These are phyloP conservation scores for Cladorrhinum sp. DNA, from an alignment of 2,329 filamentous ascomycete genomes.

Conservation along the genomic window DNA sequence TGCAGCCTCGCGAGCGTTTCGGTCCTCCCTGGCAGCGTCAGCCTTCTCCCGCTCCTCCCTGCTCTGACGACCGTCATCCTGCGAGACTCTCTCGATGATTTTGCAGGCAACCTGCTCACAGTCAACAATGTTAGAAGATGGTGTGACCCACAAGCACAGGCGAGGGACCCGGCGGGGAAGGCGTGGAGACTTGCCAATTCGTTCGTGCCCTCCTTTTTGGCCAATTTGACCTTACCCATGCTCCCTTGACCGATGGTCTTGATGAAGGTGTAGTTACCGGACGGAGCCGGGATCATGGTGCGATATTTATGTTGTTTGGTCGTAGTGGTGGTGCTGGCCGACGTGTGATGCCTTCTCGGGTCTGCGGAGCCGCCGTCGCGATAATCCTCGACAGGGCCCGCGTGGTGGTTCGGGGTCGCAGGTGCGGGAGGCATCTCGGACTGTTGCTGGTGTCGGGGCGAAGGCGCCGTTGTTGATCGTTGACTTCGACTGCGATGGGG, in stretches of 20 bases:
- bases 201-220: slow-evolving; percentile 81
- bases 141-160: slow-evolving; percentile 10
- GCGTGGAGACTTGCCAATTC: slow-evolving; percentile 68
- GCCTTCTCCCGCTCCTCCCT: slow-evolving; percentile 78
- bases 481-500: slow-evolving; percentile 41
- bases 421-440: slow-evolving; percentile 50
- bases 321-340: slow-evolving; percentile 30
- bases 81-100: slow-evolving; percentile 87
- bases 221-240: slow-evolving; percentile 98
- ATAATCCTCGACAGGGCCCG: slow-evolving; percentile 49
- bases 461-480: slow-evolving; percentile 38
- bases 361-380: slow-evolving; percentile 43
- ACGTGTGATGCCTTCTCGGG: slow-evolving; percentile 39
- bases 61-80: slow-evolving; percentile 74
- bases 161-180: slow-evolving; percentile 1
- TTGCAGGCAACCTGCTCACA: slow-evolving; percentile 80
- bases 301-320: slow-evolving; percentile 49
- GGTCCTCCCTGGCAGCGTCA: slow-evolving; percentile 93
- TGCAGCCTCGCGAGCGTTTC: slow-evolving; percentile 90
- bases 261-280: slow-evolving; percentile 90
- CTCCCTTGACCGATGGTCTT: slow-evolving; percentile 97
- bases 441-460: slow-evolving; percentile 27
- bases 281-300: slow-evolving; percentile 85
- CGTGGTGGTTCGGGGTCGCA: slow-evolving; percentile 54
- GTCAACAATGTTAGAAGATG: slow-evolving; percentile 21